Evolutionary conservation across 2,329 filamentous ascomycete genomes (phyloP).

Genomic region (Venturia aucupariae): DNA sequence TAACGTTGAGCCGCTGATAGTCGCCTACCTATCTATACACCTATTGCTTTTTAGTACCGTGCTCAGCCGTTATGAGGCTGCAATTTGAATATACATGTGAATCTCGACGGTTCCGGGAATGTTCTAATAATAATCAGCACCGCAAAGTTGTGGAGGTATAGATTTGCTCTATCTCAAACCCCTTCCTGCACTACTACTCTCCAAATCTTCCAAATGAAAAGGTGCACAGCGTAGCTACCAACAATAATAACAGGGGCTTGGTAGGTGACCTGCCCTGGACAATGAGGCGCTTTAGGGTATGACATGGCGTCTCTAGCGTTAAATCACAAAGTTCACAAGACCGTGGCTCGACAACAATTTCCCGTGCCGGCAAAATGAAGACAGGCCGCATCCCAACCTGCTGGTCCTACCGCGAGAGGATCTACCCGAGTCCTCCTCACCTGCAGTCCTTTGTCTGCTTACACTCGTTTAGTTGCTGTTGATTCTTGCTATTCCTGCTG

Average conservation of each 20-base stretch:
- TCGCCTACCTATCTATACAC: not conserved
- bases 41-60: not conserved
- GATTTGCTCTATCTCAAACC: too few relatives aligned
- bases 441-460: not conserved
- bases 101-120: not conserved
- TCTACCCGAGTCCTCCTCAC: not conserved
- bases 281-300: not conserved
- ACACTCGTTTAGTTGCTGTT: not conserved
- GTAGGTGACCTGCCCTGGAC: not conserved
- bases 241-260: not conserved
- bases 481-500: not conserved
- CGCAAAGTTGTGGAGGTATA: not conserved
- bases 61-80: not conserved
- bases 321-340: not conserved
- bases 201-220: too few relatives aligned
- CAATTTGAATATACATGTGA: not conserved
- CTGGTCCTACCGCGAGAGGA: not conserved
- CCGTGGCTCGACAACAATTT: too few relatives aligned
- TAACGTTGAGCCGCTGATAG: not conserved
- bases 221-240: not conserved
- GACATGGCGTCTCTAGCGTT: not conserved
- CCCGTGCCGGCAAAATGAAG: not conserved
- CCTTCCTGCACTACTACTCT: too few relatives aligned
- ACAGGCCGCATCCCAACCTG: not conserved
- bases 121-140: too few relatives aligned